Evolutionary conservation across 2,329 filamentous ascomycete species (phyloP), one percentile per base, ranked within the genome.

Genomic region (Coccinonectria pachysandricola): DNA sequence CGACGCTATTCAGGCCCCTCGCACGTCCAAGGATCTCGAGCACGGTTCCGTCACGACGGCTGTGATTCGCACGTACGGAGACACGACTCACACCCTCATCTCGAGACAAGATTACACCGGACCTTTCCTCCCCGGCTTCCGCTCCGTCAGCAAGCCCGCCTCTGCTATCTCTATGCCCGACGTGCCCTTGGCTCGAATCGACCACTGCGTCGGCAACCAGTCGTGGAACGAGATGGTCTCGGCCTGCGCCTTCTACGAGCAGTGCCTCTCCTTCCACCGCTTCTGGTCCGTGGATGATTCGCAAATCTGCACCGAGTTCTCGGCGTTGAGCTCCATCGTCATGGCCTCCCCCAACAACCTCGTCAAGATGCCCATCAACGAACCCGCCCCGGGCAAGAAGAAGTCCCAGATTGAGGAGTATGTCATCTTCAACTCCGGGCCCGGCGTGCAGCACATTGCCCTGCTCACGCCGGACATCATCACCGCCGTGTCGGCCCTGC

Each of bases 351-450:
- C 76, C 34, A 84, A 87, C 61, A 80, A 88, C 31, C 55, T 80
- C 4, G 85, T 95, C 57, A 95, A 95, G 63, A 95, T 95, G 86
- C 88, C 88, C 46, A 93, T 96, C 70, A 95, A 95, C 64, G 87
- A 95, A 61, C 88, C 88, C 2, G 88, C 88, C 1, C 64, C 72
- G 2, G 88, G 87, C 32, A 91, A 91, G 63, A 88, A 84, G 59
- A 83, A 85, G 56, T 84, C 77, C 8, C 88, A 96, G 60, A 95
- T 96, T 43, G 87, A 95, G 56, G 88, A 95, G 61, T 87, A 79
- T 51, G 76, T 95, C 40, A 68, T 83, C 52, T 95, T 91, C 65
- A 93, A 94, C 63, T 74, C 79, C 26, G 88, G 88, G 1, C 65
- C 87, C 0, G 88, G 88, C 23, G 85, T 95, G 1, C 88, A 95